Conservation (phyloP, 108 stramenopile species). For the Skeletonema costatum region DNA sequence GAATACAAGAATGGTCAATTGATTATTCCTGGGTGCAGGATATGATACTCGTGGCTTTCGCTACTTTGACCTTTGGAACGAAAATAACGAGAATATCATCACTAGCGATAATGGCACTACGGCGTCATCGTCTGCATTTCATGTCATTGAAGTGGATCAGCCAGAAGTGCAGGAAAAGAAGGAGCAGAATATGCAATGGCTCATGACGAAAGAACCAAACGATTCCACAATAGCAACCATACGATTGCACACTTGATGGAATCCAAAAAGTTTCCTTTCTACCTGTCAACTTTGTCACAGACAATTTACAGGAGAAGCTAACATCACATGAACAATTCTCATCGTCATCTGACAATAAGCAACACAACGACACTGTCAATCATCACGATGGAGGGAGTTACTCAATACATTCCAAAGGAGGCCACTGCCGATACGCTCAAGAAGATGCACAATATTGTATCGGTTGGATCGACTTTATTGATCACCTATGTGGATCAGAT, state of each 20-base stretch:
- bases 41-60: constrained; percentile 30
- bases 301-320: constrained; percentile 12
- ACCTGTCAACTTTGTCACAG: constrained; percentile 15
- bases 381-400: constrained; percentile 24
- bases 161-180: no score
- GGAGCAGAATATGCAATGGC: no score
- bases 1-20: no score
- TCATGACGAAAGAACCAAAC: no score
- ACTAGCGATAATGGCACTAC: no score
- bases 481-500: not conserved
- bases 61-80: no score
- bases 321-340: not conserved
- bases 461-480: constrained; percentile 10
- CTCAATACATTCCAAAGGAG: constrained; percentile 39
- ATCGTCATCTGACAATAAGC: no score
- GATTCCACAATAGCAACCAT: no score
- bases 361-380: not conserved
- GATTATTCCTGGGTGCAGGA: constrained; percentile 7
- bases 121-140: no score
- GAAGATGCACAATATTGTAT: not conserved
- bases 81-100: no score
- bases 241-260: not conserved
- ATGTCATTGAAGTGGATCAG: no score
- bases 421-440: constrained; percentile 14
- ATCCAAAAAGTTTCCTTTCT: constrained; percentile 10